phyloP scores from a whole-genome alignment of 805 yeast species.

The Sungouiozyma ichnusensis region DNA sequence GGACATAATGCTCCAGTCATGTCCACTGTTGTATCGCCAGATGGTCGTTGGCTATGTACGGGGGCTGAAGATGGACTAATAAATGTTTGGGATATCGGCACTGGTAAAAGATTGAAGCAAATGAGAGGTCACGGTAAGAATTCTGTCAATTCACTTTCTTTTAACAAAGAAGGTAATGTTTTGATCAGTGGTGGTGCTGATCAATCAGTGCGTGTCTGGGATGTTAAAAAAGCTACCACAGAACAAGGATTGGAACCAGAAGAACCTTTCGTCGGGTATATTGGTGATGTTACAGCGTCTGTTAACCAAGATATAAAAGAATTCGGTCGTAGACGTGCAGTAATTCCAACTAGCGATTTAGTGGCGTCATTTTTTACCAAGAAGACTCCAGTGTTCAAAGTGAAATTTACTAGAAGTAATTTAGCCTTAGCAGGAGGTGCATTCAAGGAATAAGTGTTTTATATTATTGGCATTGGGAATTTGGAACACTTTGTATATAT shows the following conservation, averaged over 20 bases:
- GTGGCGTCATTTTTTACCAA: constrained; percentile 91
- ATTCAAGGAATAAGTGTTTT: constrained; percentile 33
- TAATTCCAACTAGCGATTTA: constrained; percentile 79
- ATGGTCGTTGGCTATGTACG: constrained; percentile 92
- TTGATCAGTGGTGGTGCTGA: constrained; percentile 90
- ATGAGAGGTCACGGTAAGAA: constrained; percentile 93
- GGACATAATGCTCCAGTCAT: constrained; percentile 90
- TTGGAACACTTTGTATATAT: background rate
- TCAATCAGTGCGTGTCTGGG: constrained; percentile 92
- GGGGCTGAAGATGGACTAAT: constrained; percentile 90
- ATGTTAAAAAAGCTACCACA: constrained; percentile 71
- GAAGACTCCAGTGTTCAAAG: constrained; percentile 86
- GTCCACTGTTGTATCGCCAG: constrained; percentile 83
- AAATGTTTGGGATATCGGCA: constrained; percentile 87
- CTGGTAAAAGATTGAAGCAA: constrained; percentile 76
- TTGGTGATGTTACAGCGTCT: constrained; percentile 27
- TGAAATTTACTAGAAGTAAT: constrained; percentile 84
- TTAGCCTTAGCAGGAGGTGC: constrained; percentile 91
- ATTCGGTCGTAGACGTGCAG: constrained; percentile 50
- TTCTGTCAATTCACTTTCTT: constrained; percentile 73
- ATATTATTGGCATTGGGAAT: background rate
- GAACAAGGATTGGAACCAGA: constrained; percentile 76
- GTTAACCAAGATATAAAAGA: constrained; percentile 33
- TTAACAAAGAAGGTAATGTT: constrained; percentile 80
- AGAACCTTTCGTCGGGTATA: constrained; percentile 37